Conservation (phyloP, 2,329 filamentous ascomycete genomes). For the Stenocarpella maydis region DNA sequence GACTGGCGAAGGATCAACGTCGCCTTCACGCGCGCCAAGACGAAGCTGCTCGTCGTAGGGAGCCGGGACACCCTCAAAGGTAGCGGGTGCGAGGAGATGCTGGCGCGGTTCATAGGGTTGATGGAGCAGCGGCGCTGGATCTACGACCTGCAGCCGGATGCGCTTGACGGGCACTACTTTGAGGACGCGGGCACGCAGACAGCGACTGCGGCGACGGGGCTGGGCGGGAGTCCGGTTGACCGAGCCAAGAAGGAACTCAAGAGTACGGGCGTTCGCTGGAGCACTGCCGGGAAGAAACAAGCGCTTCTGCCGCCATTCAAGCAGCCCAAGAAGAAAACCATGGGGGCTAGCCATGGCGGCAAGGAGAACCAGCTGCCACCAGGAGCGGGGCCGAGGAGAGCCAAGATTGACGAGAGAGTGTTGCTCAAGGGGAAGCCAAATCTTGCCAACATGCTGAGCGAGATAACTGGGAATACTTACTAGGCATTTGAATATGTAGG, state of each 20-base stretch:
- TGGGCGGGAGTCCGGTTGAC: slow-evolving; percentile 34
- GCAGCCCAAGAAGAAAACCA: slow-evolving; percentile 17
- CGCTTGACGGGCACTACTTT: slow-evolving; percentile 73
- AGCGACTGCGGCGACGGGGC: slow-evolving; percentile 39
- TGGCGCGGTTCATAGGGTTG: slow-evolving; percentile 77
- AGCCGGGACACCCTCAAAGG: slow-evolving; percentile 81
- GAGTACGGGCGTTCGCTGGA: slow-evolving; percentile 32
- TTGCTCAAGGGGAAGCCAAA: slow-evolving; percentile 74
- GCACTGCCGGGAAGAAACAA: slow-evolving; percentile 2
- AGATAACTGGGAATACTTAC: slow-evolving; percentile 56
- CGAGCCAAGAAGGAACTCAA: slow-evolving; percentile 35
- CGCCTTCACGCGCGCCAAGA: slow-evolving; percentile 90
- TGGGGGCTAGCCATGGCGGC: slow-evolving; percentile 28
- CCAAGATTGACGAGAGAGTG: slow-evolving; percentile 66
- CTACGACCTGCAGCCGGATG: slow-evolving; percentile 72
- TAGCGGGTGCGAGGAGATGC: slow-evolving; percentile 75
- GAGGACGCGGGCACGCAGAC: slow-evolving; percentile 64
- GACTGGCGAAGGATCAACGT: slow-evolving; percentile 97
- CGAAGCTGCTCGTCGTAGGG: slow-evolving; percentile 88
- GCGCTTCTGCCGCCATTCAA: slow-evolving; percentile 8
- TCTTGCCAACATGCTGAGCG: slow-evolving; percentile 80
- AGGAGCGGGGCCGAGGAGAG: slow-evolving; percentile 57
- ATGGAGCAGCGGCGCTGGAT: slow-evolving; percentile 85
- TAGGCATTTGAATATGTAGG: slow-evolving; percentile 27
- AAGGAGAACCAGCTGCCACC: slow-evolving; percentile 55